Base-by-base conservation (phyloP, 768 basidiomycete genomes). In the Lepiota brunneoincarnata region DNA sequence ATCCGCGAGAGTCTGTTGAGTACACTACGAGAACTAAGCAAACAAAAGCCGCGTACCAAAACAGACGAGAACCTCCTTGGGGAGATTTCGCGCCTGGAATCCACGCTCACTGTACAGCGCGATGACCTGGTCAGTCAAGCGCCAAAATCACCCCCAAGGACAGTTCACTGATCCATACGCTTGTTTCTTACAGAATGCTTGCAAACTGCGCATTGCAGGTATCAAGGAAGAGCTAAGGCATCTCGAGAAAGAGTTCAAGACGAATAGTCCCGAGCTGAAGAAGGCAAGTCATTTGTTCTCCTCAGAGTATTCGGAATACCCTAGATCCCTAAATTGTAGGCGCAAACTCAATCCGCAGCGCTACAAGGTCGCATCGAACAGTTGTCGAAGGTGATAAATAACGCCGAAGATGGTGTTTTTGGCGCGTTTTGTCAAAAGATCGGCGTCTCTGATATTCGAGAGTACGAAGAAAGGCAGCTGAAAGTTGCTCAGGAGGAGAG, bases 391-490 rank as follows among this genome's bases (percentile, higher is more conserved):
- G 75, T 77, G 3, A 76, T 98, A 61, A 79, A 93, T 59, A 75
- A 72, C 6, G 93, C 90, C 0, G 97, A 98, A 64, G 91, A 93
- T 63, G 73, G 73, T 2, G 72, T 95, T 11, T 98, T 95, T 64
- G 73, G 69, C 1, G 67, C 71, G 2, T 98, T 99, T 72, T 98
- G 95, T 65, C 66, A 70, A 35, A 80, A 83, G 60, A 93, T 98
- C 59, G 80, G 83, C 9, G 87, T 97, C 6, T 67, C 72, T 14
- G 86, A 86, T 69, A 93, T 99, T 58, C 83, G 95, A 23, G 92
- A 95, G 61, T 99, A 95, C 65, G 96, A 98, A 69, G 89, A 93
- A 64, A 83, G 89, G 18, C 93, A 96, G 63, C 75, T 98, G 26
- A 90, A 87, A 67, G 81, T 91, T 20, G 92, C 91, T 0, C 87